Base-by-base conservation (phyloP, 164 flowering plant species). In the Chimonanthus praecox region DNA sequence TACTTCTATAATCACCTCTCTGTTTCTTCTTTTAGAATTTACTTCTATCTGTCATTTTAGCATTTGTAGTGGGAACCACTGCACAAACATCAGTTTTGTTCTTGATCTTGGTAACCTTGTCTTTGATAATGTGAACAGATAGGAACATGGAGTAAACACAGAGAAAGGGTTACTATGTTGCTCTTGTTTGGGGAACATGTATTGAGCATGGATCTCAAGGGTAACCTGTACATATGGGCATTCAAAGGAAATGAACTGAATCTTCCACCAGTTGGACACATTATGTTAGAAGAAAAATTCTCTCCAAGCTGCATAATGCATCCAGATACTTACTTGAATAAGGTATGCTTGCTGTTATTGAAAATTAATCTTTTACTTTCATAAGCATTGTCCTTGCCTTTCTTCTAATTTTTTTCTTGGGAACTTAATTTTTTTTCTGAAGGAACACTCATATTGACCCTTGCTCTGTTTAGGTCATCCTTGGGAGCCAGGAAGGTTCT, bases 251-350 rank as follows among this genome's bases (percentile, higher is more conserved):
- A 84, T 64, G 88, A 86, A 18, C 76, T 80, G 72, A 87, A 89
- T 83, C 83, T 74, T 69, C 78, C 87, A 73, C 98, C 97, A 6
- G 64, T 88, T 76, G 94, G 88, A 63, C 92, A 90, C 64, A 79
- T 94, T 51, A 47, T 78, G 69, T 80, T 92, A 0, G 95, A 79
- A 65, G 80, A 77, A 8, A 85, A 84, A 0, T 96, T 92, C 65
- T 84, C 75, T 71, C 97, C 99, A 45, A 87, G 85, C 71, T 94
- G 97, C 84, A 80, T 96, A 62, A 84, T 91, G 89, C 98, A 96
- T 84, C 97, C 98, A 18, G 99, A 96, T 77, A 94, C 99, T 73
- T 96, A 96, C 78, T 75, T 95, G 61, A 93, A 95, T 83, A 95
- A 95, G 94, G 99, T 92, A 80, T 54, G 78, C 7, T 67, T 10